Evolutionary conservation across 352 stramenopile species (phyloP), one percentile per base, ranked within the genome.

Genomic region (Phytophthora chlamydospora): DNA sequence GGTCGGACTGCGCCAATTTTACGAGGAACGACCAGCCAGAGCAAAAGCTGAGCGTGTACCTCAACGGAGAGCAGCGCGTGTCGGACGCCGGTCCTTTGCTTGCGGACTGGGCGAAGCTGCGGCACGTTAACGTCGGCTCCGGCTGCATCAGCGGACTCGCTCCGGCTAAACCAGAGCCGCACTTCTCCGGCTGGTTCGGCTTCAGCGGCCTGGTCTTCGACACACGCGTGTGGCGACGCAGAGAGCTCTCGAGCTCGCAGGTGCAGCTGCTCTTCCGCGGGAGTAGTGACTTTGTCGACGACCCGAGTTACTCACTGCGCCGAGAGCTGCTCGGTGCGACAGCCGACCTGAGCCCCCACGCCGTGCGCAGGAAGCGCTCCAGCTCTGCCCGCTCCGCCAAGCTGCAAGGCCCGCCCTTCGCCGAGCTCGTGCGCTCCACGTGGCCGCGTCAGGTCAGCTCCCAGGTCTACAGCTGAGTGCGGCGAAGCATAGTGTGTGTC

Each of bases 191-290:
- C 35, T 91, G 83, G 83, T 90, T 88, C 46, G 80, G 76, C 36
- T 91, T 90, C 35, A 88, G 80, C 39, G 80, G 83, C 5, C 64
- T 91, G 8, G 66, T 91, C 6, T 67, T 83, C 51, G 83, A 91
- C 31, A 58, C 83, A 29, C 62, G 69, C 2, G 61, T 88, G 40
- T 91, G 83, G 83, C 69, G 74, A 38, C 63, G 63, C 13, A 62
- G 69, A 42, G 70, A 76, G 44, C 59, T 91, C 33, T 63, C 58
- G 14, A 76, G 83, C 6, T 21, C 76, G 14, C 72, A 88, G 10
- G 68, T 88, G 0, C 76, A 87, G 38, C 75, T 83, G 48, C 68
- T 91, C n/a, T 89, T 86, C 59, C 80, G 80, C 13, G 83, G 83
- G 9, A 74, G 72, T 14, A 59, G 45, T 6, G 77, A 88, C 17